Base-by-base conservation (phyloP, 352 stramenopile species). In the Globisporangium barbulae region DNA sequence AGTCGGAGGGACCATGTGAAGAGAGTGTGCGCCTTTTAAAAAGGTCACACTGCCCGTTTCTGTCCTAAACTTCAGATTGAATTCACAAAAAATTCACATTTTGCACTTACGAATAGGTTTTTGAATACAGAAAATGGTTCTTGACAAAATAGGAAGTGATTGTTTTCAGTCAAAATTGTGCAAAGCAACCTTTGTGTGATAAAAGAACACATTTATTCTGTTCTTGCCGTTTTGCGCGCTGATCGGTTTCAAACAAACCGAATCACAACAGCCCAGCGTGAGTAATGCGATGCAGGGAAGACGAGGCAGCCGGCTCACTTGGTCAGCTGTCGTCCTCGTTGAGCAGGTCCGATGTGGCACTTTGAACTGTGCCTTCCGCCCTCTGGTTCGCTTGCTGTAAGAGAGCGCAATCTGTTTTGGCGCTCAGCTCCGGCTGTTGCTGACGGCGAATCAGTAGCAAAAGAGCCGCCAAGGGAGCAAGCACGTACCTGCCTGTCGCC, bases 381-480 rank as follows among this genome's bases (percentile, higher is more conserved):
- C 37, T 42, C 37, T 42, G 15, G 39, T 28, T 2, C 25, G 25
- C 25, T 28, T 28, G 25, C 25, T 28, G 25, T 2, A 28, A 28
- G 25, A 28, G 25, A 28, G 25, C 33, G 33, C 33, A 37, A 37
- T 37, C 33, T 37, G 8, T 37, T 37, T 19, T 45, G 15, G 1
- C 19, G 2, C 19, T n/a, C 13, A 19, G 39, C 42, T 42, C 42
- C 10, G 7, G 1, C 22, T 41, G 22, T 2, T 22, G 13, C 3
- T 33, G 19, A 2, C 2, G 37, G 25, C 17, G 13, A 19, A 19
- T 59, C 59, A 65, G 59, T 65, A 47, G 59, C 48, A 53, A 65
- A 65, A 49, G 59, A 65, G 59, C 58, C 28, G 10, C 25, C 50
- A 41, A 19, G 25, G 8, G 15, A 30, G 42, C 59, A 65, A 53